Evolutionary conservation across 139 green algal genomes (phyloP).

Genomic region (Auxenochlorella pyrenoidosa): DNA sequence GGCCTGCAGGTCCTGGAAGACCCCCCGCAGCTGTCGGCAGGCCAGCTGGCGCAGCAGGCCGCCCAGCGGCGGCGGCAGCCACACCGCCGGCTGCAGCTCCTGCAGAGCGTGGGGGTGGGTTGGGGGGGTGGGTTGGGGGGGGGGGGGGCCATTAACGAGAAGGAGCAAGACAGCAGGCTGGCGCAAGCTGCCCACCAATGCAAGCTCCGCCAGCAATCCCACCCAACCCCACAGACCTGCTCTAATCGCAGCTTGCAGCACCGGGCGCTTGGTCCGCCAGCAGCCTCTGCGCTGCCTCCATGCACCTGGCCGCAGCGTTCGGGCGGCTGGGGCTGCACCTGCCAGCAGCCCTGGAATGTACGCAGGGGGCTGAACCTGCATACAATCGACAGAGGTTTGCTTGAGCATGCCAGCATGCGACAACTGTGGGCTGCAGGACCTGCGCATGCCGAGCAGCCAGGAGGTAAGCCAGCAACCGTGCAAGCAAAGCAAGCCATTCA

Average conservation of each 20-base stretch:
- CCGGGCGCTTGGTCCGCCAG: too few relatives aligned
- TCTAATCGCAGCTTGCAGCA: neutral
- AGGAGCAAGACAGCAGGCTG: too few relatives aligned
- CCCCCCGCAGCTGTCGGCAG: constrained; percentile 6
- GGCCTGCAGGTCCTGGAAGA: constrained; percentile 4
- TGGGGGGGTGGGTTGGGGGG: too few relatives aligned
- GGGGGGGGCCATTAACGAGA: too few relatives aligned
- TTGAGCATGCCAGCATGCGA: neutral
- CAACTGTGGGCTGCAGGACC: too few relatives aligned
- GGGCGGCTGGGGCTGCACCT: constrained; percentile 1
- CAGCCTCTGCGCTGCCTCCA: neutral
- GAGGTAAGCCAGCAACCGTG: neutral
- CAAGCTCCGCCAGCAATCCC: neutral
- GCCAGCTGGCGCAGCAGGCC: constrained; percentile 25
- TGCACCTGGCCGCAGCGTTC: neutral
- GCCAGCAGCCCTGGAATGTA: neutral
- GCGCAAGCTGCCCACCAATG: too few relatives aligned
- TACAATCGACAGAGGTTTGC: neutral
- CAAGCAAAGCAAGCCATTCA: neutral
- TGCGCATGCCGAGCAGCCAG: neutral
- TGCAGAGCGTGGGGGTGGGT: too few relatives aligned
- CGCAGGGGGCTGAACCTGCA: constrained; percentile 10
- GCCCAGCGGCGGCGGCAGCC: constrained; percentile 27
- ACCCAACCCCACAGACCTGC: neutral
- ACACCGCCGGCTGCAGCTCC: constrained; percentile 14